Evolutionary conservation across 805 yeast genomes (phyloP).

Genomic region (Myxozyma melibiosi): DNA sequence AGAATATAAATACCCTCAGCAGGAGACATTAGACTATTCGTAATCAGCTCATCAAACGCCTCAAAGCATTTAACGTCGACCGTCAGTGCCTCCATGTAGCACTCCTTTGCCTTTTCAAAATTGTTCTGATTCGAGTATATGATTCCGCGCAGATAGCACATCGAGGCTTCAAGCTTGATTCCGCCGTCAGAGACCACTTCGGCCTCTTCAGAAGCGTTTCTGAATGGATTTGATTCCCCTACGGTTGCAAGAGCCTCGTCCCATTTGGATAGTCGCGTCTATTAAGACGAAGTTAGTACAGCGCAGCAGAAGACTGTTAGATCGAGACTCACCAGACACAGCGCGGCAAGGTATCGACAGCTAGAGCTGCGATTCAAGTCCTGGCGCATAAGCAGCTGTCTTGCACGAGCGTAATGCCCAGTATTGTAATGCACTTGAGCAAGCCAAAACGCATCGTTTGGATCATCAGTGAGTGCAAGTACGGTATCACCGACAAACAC

Average conservation of each 20-base stretch:
- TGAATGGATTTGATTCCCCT: slow-evolving; percentile 80
- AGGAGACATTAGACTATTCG: slow-evolving; percentile 76
- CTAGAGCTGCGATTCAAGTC: slow-evolving; percentile 61
- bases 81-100: slow-evolving; percentile 80
- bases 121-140: slow-evolving; percentile 81
- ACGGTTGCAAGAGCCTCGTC: slow-evolving; percentile 87
- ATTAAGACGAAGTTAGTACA: neutral
- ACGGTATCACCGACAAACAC: slow-evolving; percentile 91
- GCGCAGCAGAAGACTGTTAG: too few species aligned
- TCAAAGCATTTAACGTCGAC: slow-evolving; percentile 92
- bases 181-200: slow-evolving; percentile 67
- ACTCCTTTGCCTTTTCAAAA: slow-evolving; percentile 81
- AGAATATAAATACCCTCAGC: slow-evolving; percentile 49
- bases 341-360: slow-evolving; percentile 79
- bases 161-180: slow-evolving; percentile 79
- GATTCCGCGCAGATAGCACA: slow-evolving; percentile 82
- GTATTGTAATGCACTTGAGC: slow-evolving; percentile 83
- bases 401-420: slow-evolving; percentile 78
- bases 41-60: slow-evolving; percentile 78
- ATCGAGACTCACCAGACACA: slow-evolving; percentile 50
- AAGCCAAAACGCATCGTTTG: slow-evolving; percentile 94
- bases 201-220: slow-evolving; percentile 35
- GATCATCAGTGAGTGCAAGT: slow-evolving; percentile 73
- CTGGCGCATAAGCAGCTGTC: slow-evolving; percentile 62
- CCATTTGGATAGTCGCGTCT: slow-evolving; percentile 67